Evolutionary conservation across 306 rosid genomes (phyloP).

Genomic region (Casuarina glauca): DNA sequence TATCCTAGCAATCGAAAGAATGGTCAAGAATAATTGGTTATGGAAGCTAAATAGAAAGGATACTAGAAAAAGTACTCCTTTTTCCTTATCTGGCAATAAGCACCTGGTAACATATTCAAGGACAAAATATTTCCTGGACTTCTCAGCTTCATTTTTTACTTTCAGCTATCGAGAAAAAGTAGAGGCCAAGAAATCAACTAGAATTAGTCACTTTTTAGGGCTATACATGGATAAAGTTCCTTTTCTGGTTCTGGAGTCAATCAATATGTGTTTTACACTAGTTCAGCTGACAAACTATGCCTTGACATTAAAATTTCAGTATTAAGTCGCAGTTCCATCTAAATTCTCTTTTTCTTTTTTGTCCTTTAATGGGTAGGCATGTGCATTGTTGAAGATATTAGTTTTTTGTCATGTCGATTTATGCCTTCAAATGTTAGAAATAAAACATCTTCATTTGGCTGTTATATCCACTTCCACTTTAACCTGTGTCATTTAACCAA

Average conservation of each 20-base stretch:
- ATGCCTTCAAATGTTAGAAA: conserved; percentile 8
- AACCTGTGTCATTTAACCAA: background rate
- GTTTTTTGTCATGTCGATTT: background rate
- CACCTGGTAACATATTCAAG: too few relatives aligned
- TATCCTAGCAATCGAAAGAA: background rate
- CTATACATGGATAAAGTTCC: background rate
- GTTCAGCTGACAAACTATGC: background rate
- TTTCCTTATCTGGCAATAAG: too few relatives aligned
- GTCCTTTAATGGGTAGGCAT: background rate
- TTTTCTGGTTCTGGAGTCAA: background rate
- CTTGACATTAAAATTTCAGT: background rate
- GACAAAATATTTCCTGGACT: background rate
- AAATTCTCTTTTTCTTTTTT: conserved; percentile 13
- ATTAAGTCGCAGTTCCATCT: background rate
- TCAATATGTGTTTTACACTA: background rate
- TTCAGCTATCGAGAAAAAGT: background rate
- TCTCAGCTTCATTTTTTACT: background rate
- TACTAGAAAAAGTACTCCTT: background rate
- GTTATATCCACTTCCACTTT: background rate
- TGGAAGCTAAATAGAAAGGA: background rate
- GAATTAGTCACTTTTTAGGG: background rate
- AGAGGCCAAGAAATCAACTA: background rate
- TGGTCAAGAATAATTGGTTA: background rate
- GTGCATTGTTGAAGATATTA: background rate
- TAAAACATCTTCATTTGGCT: background rate